Base-by-base conservation (phyloP, 2,329 filamentous ascomycete genomes). In the Trichoderma brevicompactum region DNA sequence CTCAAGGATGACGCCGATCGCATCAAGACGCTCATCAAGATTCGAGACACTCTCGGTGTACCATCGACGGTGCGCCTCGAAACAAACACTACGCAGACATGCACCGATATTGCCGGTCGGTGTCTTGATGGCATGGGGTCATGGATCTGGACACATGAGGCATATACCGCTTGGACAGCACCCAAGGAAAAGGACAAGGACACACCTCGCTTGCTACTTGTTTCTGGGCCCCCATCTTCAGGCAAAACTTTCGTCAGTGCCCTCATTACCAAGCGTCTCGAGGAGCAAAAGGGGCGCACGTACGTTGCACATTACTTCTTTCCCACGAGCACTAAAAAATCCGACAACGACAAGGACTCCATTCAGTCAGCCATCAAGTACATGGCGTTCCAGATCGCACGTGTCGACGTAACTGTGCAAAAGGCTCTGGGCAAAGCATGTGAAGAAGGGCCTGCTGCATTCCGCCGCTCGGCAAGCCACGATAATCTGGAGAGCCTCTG, bases 221-320 rank as follows among this genome's bases (percentile, higher is more conserved):
- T 56, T 13, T 32, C 53, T 8, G 53, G 53, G 9, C 53, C 53
- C 17, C 38, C 40, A 34, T 56, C 53, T 12, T 56, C 53, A 2
- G 53, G 53, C 19, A 56, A 56, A 38, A 56, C 53, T 3, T 34
- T 23, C 6, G 38, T 7, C 40, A 56, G 8, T 9, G 53, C 53
- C 53, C 53, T 56, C 9, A 56, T 56, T 13, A 56, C 53, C 15
- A 56, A 43, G 19, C 38, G 53, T 13, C 53, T 56, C 13, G 53
- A 56, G 34, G 53, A 56, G 53, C 53, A 56, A 56, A 56, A 56
- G 10, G 53, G 53, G 2, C 53, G 53, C 53, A 56, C 53, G 10
- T 56, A 43, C 23, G 23, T 28, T 8, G 23, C 53, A 10, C 53
- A 56, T 34, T 56, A 56, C 40, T 56, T 56, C 38, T 56, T 56